Evolutionary conservation across 2,329 filamentous ascomycete species (phyloP).

Genomic region (Penicillium sp.): DNA sequence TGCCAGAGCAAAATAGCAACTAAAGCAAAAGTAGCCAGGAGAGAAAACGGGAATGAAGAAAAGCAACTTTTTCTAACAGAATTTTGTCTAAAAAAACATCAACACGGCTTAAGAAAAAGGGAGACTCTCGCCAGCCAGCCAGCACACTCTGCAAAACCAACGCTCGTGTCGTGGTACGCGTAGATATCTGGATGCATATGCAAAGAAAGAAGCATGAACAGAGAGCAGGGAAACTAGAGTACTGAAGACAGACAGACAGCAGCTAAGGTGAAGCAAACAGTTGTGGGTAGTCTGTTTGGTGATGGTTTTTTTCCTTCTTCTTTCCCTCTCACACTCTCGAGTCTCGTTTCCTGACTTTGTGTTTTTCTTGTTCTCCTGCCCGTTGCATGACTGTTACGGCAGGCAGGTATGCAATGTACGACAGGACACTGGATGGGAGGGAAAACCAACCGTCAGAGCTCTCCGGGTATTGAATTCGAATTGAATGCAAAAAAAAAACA

Average conservation of each 20-base stretch:
- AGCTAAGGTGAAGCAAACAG: constrained; percentile 21
- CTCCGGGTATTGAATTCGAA: constrained; percentile 31
- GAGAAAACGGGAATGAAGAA: constrained; percentile 13
- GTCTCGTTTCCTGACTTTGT: not conserved
- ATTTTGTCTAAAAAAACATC: constrained; percentile 32
- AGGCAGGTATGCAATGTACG: not conserved
- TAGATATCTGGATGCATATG: constrained; percentile 25
- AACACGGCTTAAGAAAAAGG: constrained; percentile 13
- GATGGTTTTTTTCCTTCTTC: not conserved
- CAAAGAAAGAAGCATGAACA: constrained; percentile 20
- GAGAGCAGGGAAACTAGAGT: constrained; percentile 8
- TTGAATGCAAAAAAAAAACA: constrained; percentile 20
- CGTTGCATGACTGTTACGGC: not conserved
- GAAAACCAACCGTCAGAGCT: constrained; percentile 25
- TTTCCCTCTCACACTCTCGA: constrained; percentile 10
- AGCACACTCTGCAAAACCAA: constrained; percentile 25
- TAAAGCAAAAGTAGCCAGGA: not conserved
- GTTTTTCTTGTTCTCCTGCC: not conserved
- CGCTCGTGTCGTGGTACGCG: not conserved
- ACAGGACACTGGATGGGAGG: constrained; percentile 14
- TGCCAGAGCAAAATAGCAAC: not conserved
- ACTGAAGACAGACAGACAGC: constrained; percentile 22
- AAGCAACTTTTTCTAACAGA: constrained; percentile 32
- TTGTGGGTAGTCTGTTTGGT: constrained; percentile 27
- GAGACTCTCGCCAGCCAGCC: constrained; percentile 27